Percentiles rank a stretch among this genome's conserved stretches.
These are phyloP conservation scores for Cynara cardunculus DNA, from an alignment of 129 eudicot genomes.

Conservation along the genomic window DNA sequence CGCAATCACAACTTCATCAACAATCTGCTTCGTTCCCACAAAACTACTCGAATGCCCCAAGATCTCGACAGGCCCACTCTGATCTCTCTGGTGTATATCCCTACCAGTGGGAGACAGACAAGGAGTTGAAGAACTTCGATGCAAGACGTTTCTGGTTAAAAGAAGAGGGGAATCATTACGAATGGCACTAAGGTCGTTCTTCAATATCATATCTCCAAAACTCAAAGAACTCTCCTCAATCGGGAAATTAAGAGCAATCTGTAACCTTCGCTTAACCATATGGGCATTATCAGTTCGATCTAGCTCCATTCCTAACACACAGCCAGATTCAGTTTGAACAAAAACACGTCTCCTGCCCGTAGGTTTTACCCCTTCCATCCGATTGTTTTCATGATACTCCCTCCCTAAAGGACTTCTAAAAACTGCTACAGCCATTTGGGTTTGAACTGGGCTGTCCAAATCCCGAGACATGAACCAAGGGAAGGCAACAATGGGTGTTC, in stretches of 20 bases:
- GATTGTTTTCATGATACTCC: constrained; percentile 56
- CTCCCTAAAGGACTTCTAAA: constrained; percentile 66
- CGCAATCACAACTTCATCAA: constrained; percentile 69
- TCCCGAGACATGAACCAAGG: constrained; percentile 57
- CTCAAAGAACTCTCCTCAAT: constrained; percentile 77
- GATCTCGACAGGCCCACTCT: constrained; percentile 76
- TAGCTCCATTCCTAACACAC: constrained; percentile 89
- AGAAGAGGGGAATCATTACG: constrained; percentile 86
- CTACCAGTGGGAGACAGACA: constrained; percentile 82
- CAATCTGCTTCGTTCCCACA: constrained; percentile 51
- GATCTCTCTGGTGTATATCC: constrained; percentile 72
- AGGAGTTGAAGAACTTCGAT: constrained; percentile 90
- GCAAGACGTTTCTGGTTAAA: constrained; percentile 61
- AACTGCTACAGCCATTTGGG: constrained; percentile 85
- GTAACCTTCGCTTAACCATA: constrained; percentile 84
- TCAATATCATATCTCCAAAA: constrained; percentile 80
- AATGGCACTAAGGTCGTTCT: constrained; percentile 80
- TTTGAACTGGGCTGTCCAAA: constrained; percentile 88
- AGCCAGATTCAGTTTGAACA: constrained; percentile 91
- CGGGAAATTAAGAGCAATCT: constrained; percentile 74
- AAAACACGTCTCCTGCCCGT: constrained; percentile 82
- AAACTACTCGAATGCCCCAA: constrained; percentile 57
- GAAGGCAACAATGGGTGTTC: constrained; percentile 2
- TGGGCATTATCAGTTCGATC: constrained; percentile 85
- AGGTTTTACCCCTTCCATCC: constrained; percentile 61